Base-by-base conservation (phyloP, 2,329 filamentous ascomycete species). In the Alternaria rosae region DNA sequence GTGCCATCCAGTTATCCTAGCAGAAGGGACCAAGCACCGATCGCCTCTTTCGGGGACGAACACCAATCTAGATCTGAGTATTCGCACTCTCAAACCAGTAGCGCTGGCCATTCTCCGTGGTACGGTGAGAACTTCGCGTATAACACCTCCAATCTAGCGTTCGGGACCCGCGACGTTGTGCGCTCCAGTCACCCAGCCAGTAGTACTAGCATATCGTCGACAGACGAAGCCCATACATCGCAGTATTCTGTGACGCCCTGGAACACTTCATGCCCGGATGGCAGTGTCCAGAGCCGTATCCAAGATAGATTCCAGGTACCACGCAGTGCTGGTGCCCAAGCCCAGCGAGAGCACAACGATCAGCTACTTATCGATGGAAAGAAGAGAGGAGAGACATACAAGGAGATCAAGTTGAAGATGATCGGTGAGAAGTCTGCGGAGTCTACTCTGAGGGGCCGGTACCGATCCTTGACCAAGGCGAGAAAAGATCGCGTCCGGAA, bases 381-480 rank as follows among this genome's bases (percentile, higher is more conserved):
- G 74, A 70, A 76, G 8, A 75, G 80, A 2, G 89, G 89, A 4
- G 80, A 87, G 80, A 87, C 89, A 0, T 93, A 92, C 78, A 85
- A 84, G 56, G 84, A 90, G 61, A 92, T 92, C 70, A 85, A 85
- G 38, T 69, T 73, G 7, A 71, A 79, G 17, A 86, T 88, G 13
- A 77, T 88, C 9, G 79, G 82, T 1, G 89, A 89, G 65, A 78
- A 74, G 0, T 89, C 91, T 69, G 88, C 89, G 2, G 90, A 92
- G 78, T 91, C 90, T 11, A 93, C 91, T 0, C 82, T 94, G 38
- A 85, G 91, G 13, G 91, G 91, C 0, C 85, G 90, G 0, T 88
- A 86, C 68, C 83, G 91, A 5, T 87, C 85, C 3, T 76, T 92
- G 69, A 91, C 87, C 8, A 92, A 92, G 79, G 78, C 80, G 12